These are phyloP conservation scores for Protea cynaroides DNA, from an alignment of 164 flowering plant genomes.

Conservation along the genomic window DNA sequence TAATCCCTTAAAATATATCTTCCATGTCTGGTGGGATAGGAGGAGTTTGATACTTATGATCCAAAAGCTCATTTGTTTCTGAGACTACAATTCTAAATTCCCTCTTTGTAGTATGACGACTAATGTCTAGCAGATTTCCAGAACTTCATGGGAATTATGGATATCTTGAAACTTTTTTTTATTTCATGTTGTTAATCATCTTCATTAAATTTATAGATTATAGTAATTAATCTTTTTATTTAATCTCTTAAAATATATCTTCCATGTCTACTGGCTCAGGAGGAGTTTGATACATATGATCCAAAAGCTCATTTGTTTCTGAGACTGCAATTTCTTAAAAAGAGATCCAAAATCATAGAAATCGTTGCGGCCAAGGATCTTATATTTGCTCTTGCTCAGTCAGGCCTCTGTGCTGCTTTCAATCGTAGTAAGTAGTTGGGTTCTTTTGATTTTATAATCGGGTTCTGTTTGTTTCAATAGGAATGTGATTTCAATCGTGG, in stretches of 20 bases:
- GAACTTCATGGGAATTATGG: too few species aligned
- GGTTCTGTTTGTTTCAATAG: too few species aligned
- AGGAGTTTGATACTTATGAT: conserved; percentile 17
- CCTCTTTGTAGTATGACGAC: too few species aligned
- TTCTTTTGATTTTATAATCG: too few species aligned
- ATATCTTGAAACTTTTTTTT: too few species aligned
- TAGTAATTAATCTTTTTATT: too few species aligned
- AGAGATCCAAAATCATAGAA: conserved; percentile 9
- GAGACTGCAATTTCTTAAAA: conserved; percentile 12
- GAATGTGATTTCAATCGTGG: too few species aligned
- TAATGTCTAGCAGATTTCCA: too few species aligned
- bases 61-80: conserved; percentile 15
- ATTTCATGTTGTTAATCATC: too few species aligned
- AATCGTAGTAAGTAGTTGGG: conserved; percentile 10
- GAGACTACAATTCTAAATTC: conserved; percentile 8
- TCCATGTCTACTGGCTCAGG: conserved; percentile 7
- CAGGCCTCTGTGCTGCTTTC: conserved; percentile 20
- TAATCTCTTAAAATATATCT: background rate
- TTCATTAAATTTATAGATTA: too few species aligned
- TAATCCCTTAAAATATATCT: background rate
- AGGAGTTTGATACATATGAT: conserved; percentile 16
- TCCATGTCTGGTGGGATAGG: conserved; percentile 6
- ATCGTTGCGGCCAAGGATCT: conserved; percentile 20
- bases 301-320: conserved; percentile 15
- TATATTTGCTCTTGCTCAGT: conserved; percentile 20